phyloP scores from a whole-genome alignment of 495 filamentous ascomycete species.

The Trichoderma orchidacearum region DNA sequence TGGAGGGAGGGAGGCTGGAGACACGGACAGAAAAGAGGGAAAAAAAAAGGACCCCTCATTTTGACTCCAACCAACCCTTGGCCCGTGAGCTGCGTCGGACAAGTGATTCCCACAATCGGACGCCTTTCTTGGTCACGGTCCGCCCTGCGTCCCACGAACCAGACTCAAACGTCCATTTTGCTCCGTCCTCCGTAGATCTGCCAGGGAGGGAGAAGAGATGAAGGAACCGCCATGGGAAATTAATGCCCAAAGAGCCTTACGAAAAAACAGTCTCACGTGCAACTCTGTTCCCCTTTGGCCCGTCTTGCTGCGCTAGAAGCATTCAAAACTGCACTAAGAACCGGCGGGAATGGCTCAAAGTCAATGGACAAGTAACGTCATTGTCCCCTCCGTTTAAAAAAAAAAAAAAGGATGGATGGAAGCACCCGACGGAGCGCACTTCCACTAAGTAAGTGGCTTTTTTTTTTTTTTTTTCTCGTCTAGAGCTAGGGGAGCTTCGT shows the following conservation, averaged over 20 bases:
- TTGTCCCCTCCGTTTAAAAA: too few species aligned
- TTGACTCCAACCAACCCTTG: background rate
- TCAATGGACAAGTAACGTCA: background rate
- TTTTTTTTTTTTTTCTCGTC: too few species aligned
- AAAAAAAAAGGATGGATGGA: too few species aligned
- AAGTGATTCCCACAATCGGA: background rate
- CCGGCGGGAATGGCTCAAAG: background rate
- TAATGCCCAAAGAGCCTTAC: background rate
- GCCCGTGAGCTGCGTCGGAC: background rate
- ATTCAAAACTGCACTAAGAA: background rate
- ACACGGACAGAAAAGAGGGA: background rate
- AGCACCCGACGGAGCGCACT: too few species aligned
- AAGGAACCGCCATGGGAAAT: too few species aligned
- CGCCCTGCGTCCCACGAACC: too few species aligned
- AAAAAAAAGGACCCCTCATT: background rate
- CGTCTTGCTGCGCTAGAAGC: background rate
- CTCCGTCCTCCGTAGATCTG: too few species aligned
- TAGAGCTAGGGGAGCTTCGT: background rate
- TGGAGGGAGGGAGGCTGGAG: background rate
- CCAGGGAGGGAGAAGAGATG: too few species aligned
- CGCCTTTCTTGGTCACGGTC: background rate
- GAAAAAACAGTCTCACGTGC: background rate
- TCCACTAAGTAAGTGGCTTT: too few species aligned
- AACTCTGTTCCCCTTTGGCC: slow-evolving; percentile 1
- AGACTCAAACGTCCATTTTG: too few species aligned